Evolutionary conservation across 208 protist genomes (phyloP).

Genomic region (Acanthamoeba polyphaga): DNA sequence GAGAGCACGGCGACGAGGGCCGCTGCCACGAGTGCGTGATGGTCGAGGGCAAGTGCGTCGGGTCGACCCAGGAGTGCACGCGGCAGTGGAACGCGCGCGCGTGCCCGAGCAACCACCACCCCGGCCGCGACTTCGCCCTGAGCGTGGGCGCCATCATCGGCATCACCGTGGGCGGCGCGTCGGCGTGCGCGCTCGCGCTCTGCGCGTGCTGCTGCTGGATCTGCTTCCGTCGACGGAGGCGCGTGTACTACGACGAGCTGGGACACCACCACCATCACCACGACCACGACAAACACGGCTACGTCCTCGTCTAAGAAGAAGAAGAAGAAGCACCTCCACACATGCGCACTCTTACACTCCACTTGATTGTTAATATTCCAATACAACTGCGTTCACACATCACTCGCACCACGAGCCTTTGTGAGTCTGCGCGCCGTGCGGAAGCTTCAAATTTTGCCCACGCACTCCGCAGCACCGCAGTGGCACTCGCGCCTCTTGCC

Average conservation of each 20-base stretch:
- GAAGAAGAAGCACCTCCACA: neutral
- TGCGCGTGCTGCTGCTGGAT: conserved; percentile 37
- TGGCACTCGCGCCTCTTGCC: neutral
- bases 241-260: neutral
- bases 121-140: neutral
- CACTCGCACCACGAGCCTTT: neutral
- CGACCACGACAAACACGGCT: neutral
- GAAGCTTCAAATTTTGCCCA: neutral
- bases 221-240: neutral
- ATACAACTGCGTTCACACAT: neutral
- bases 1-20: conserved; percentile 15
- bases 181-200: neutral
- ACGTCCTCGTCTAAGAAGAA: neutral
- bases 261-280: neutral
- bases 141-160: conserved; percentile 25
- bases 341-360: neutral
- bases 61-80: neutral
- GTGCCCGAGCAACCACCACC: neutral
- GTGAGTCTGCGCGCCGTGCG: neutral
- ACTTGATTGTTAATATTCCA: neutral
- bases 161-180: neutral
- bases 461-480: neutral
- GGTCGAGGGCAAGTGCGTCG: conserved; percentile 10
- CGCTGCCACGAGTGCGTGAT: neutral
- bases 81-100: neutral